A percentile compares a stretch with the other conserved stretches of the same genome.
phyloP scores from a whole-genome alignment of 1,284 basidiomycete species.

The Ceratobasidium sp. region DNA sequence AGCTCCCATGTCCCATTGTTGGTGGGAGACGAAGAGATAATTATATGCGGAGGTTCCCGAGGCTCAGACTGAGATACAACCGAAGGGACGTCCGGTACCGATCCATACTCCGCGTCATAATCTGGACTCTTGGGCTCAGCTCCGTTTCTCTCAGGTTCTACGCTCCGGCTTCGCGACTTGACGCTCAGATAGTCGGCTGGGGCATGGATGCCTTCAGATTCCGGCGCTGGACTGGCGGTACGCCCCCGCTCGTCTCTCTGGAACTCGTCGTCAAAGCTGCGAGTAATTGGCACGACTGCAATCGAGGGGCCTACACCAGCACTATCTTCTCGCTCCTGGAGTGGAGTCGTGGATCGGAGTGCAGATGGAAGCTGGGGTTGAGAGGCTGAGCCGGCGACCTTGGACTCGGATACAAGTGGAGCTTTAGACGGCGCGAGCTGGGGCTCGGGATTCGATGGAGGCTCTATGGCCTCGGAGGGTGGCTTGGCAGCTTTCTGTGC shows the following conservation, averaged over 20 bases:
- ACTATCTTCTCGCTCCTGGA: neutral
- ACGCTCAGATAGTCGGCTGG: neutral
- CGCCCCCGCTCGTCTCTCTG: neutral
- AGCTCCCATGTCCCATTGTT: neutral
- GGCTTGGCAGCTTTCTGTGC: neutral
- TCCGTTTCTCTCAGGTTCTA: neutral
- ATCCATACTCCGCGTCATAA: constrained; percentile 39
- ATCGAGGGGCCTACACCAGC: neutral
- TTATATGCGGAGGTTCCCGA: neutral
- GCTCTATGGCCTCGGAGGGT: neutral
- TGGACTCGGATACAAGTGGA: neutral
- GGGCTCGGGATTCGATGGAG: neutral
- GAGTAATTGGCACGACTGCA: neutral
- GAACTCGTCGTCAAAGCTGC: neutral
- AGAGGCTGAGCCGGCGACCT: neutral
- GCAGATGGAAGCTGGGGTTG: neutral
- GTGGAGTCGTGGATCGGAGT: neutral
- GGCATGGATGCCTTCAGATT: neutral
- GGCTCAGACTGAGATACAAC: neutral
- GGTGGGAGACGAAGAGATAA: neutral
- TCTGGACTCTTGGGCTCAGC: constrained; percentile 1
- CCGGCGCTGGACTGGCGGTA: too few relatives aligned
- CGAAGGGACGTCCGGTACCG: constrained; percentile 15
- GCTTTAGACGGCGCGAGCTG: neutral
- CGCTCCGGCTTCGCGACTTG: neutral